These are phyloP conservation scores for Leccinum boreale DNA, from an alignment of 768 basidiomycete species.

Conservation along the genomic window DNA sequence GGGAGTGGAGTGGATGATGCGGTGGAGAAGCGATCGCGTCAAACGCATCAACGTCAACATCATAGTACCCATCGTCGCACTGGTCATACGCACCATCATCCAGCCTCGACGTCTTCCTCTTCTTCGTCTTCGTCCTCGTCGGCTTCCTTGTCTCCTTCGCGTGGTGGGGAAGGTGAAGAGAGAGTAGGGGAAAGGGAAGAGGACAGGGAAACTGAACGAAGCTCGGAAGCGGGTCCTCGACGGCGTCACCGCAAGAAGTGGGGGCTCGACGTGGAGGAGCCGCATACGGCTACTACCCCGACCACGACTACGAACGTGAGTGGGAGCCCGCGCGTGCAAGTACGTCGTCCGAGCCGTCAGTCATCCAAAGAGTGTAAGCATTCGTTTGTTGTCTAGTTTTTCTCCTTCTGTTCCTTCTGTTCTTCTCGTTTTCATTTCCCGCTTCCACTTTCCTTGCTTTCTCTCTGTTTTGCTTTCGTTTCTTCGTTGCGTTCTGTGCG, in stretches of 20 bases:
- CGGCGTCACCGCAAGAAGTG: slow-evolving; percentile 19
- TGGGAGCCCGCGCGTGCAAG: not conserved
- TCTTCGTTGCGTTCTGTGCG: not conserved
- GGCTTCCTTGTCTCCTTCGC: slow-evolving; percentile 4
- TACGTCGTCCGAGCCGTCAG: not conserved
- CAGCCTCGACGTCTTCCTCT: slow-evolving; percentile 11
- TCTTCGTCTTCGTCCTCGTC: slow-evolving; percentile 12
- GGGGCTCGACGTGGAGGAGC: slow-evolving; percentile 8
- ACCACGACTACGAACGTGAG: not conserved
- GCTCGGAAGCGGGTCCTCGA: slow-evolving; percentile 5
- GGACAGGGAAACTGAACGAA: not conserved
- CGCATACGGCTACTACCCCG: not conserved
- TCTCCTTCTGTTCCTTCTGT: not conserved
- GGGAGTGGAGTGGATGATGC: slow-evolving; percentile 2
- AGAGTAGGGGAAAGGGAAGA: not conserved
- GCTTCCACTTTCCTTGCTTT: not conserved
- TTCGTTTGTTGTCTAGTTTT: not conserved
- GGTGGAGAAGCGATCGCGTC: not conserved
- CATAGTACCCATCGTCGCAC: not conserved
- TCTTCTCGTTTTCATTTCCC: not conserved
- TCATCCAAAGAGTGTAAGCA: slow-evolving; percentile 15
- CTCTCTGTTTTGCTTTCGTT: not conserved
- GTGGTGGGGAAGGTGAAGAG: slow-evolving; percentile 13
- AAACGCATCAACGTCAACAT: not conserved
- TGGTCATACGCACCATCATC: not conserved